Evolutionary conservation across 306 rosid genomes (phyloP).

Genomic region (Cyamopsis tetragonoloba): DNA sequence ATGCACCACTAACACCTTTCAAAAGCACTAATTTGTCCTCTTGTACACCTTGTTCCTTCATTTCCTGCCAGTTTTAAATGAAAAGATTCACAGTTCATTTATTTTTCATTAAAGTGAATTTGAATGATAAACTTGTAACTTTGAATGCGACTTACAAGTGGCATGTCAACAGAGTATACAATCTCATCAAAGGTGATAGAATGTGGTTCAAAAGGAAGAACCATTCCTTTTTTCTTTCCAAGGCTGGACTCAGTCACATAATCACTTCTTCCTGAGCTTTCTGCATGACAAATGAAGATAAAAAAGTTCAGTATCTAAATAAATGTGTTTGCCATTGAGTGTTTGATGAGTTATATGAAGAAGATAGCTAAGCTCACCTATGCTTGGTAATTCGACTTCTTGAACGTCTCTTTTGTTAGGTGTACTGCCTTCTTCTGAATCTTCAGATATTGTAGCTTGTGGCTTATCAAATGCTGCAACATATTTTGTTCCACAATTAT

Average conservation of each 20-base stretch:
- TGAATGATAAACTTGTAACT: neutral
- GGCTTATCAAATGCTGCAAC: slow-evolving; percentile 52
- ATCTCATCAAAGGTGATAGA: slow-evolving; percentile 52
- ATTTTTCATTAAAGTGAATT: too few relatives aligned
- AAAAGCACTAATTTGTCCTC: slow-evolving; percentile 51
- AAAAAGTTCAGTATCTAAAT: neutral
- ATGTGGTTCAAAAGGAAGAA: slow-evolving; percentile 60
- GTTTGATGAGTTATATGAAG: neutral
- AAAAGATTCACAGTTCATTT: neutral
- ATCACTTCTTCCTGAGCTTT: slow-evolving; percentile 17
- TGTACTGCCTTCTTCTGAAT: slow-evolving; percentile 10
- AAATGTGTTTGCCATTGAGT: neutral
- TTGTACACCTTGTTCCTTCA: slow-evolving; percentile 48
- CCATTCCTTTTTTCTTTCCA: slow-evolving; percentile 47
- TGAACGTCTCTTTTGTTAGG: neutral
- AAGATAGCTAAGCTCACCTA: slow-evolving; percentile 34
- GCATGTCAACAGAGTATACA: slow-evolving; percentile 59
- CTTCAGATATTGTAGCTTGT: slow-evolving; percentile 31
- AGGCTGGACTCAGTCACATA: slow-evolving; percentile 24
- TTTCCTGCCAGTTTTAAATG: slow-evolving; percentile 42
- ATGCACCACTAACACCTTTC: slow-evolving; percentile 60
- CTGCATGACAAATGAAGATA: slow-evolving; percentile 32
- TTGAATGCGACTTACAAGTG: slow-evolving; percentile 34
- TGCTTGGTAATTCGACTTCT: slow-evolving; percentile 36
- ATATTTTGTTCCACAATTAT: neutral